A percentile compares a stretch with the other conserved stretches of the same genome.
phyloP scores from a whole-genome alignment of 2,329 filamentous ascomycete genomes.

The Cladosporium halotolerans region DNA sequence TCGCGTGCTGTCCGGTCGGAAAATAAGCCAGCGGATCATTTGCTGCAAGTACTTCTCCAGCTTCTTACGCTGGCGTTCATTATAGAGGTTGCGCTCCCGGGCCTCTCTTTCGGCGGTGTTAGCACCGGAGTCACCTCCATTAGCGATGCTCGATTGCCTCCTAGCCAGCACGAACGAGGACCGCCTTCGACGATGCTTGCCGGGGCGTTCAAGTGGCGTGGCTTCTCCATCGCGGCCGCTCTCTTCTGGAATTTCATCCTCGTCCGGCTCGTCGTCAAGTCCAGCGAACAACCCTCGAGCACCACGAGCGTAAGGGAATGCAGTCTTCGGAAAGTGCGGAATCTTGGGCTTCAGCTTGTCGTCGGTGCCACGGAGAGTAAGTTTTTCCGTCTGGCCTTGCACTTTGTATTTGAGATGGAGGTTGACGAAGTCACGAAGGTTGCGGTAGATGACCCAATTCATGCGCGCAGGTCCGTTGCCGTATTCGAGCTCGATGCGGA shows the following conservation, averaged over 20 bases:
- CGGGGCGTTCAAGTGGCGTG: constrained; percentile 7
- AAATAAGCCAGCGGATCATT: constrained; percentile 95
- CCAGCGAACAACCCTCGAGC: constrained; percentile 53
- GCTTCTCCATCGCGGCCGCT: constrained; percentile 2
- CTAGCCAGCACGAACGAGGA: constrained; percentile 53
- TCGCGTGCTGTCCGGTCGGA: constrained; percentile 89
- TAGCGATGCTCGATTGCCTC: constrained; percentile 50
- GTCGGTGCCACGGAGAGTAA: constrained; percentile 59
- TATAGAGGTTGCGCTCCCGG: constrained; percentile 50
- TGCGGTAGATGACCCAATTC: constrained; percentile 89
- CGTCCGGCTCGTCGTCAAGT: constrained; percentile 68
- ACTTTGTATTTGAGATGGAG: constrained; percentile 91
- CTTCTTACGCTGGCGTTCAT: constrained; percentile 75
- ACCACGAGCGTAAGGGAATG: constrained; percentile 82
- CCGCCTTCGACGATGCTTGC: constrained; percentile 44
- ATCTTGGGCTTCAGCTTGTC: constrained; percentile 66
- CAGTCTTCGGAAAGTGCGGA: constrained; percentile 81
- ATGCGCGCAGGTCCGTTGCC: constrained; percentile 91
- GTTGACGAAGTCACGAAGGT: constrained; percentile 83
- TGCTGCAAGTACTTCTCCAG: constrained; percentile 86
- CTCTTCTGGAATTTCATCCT: constrained; percentile 39
- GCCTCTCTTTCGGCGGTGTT: constrained; percentile 25
- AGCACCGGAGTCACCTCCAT: constrained; percentile 33
- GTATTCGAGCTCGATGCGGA: constrained; percentile 90
- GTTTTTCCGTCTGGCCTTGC: constrained; percentile 75